Evolutionary conservation across 306 rosid species (phyloP), one percentile per base, ranked within the genome.

Genomic region (Canavalia gladiata): DNA sequence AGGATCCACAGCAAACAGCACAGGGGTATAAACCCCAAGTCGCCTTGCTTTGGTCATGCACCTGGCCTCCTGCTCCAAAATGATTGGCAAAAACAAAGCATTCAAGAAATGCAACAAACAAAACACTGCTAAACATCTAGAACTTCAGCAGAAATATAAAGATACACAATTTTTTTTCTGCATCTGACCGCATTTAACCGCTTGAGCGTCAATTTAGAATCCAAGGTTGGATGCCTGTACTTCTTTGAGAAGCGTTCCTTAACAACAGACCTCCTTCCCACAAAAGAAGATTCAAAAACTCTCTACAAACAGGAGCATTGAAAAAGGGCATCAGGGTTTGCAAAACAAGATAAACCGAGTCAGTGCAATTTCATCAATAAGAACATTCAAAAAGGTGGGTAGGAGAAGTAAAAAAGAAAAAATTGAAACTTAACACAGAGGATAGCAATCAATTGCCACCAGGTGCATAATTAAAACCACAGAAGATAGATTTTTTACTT

Each of bases 201-300:
- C 89, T 87, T 95, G 58, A 88, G 87, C 0, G 97, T 95, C 55
- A 95, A 90, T 72, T 95, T 95, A 43, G 95, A 87, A 87, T 95
- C 99, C 91, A 95, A 80, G 66, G 87, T 68, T 46, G 99, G 99
- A 86, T 95, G 99, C 82, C 99, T 83, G 69, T 92, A 93, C 84
- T 90, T 91, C 91, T 95, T 95, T 35, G 97, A 90, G 90, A 93
- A 95, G 29, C 97, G 91, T 63, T 95, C 99, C 89, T 95, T 93
- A 47, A 95, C 78, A 82, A 95, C 80, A 29, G 89, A 88, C 78
- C 85, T 90, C 90, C 87, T 93, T 86, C 99, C 99, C 70, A 84
- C 92, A 68, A 95, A 91, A 76, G 77, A 54, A 70, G 94, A 86
- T 87, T 95, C 97, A 57, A 91, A 95, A 81, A 93, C 91, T 81